Conservation (phyloP, 148 eudicot species). For the Nyssa sinensis region DNA sequence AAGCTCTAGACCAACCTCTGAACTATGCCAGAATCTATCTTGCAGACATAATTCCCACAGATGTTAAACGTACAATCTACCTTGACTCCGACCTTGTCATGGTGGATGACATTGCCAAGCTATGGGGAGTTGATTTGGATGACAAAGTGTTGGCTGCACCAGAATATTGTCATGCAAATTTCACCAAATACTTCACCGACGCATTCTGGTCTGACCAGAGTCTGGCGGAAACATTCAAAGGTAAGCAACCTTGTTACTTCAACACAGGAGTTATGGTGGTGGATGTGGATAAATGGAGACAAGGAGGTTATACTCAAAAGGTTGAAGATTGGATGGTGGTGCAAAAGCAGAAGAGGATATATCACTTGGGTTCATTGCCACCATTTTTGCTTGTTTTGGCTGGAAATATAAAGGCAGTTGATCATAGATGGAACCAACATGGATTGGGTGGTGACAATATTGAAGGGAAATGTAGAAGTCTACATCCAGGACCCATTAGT, state of each 20-base stretch:
- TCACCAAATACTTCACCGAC: constrained; percentile 33
- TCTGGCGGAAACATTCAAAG: constrained; percentile 14
- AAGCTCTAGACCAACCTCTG: constrained; percentile 35
- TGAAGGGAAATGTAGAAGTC: constrained; percentile 31
- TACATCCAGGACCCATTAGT: constrained; percentile 37
- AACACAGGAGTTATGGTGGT: constrained; percentile 47
- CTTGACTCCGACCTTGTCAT: constrained; percentile 35
- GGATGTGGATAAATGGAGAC: constrained; percentile 36
- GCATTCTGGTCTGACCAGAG: constrained; percentile 27
- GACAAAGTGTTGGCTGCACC: constrained; percentile 34
- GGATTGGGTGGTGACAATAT: constrained; percentile 40
- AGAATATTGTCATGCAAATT: constrained; percentile 40
- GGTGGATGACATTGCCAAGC: constrained; percentile 34
- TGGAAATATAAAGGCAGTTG: constrained; percentile 28
- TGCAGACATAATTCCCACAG: constrained; percentile 26
- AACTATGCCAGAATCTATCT: constrained; percentile 38
- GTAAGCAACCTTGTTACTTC: constrained; percentile 32
- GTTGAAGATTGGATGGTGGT: constrained; percentile 41
- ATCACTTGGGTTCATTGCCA: constrained; percentile 36
- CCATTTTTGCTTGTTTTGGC: constrained; percentile 38
- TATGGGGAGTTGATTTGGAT: constrained; percentile 29
- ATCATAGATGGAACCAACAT: constrained; percentile 44
- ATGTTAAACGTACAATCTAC: constrained; percentile 31
- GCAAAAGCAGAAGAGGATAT: constrained; percentile 37
- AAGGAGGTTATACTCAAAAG: constrained; percentile 28